Evolutionary conservation across 306 rosid species (phyloP), one percentile per base, ranked within the genome.

Genomic region (Inga oerstediana): DNA sequence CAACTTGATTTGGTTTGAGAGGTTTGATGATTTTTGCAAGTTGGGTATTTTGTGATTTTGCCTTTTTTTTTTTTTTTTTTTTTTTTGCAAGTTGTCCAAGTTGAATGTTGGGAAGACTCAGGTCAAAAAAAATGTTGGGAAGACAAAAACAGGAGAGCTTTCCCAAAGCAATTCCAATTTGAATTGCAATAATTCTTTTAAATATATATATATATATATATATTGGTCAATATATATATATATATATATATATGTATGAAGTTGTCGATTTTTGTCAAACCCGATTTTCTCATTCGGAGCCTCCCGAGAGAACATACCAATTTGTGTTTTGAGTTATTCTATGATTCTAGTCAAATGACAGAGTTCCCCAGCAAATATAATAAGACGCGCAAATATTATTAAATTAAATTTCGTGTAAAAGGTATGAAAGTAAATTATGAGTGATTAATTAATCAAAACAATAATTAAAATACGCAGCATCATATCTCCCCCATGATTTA

Each of bases 361-460:
- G 32, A n/a, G 14, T 59, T 22, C 22, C 32, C 14, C 66, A n/a
- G 32, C 66, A 22, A 22, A 59, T 9, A 17, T 54, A 15, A 19
- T 54, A 54, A 14, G 46, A 73, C 45, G 32, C 3, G 13, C 14
- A 43, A 24, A 74, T 44, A 58, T 13, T 30, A 79, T 39, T 35
- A 4, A 58, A 4, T 4, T 20, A 51, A 56, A 19, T 24, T 37
- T 22, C 59, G 35, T 52, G 43, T 51, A 17, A 54, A 68, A 58
- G 32, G 44, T 62, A 49, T 62, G 54, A 77, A 64, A 41, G 81
- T 24, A 32, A 32, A 15, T 71, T 52, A 65, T 65, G 77, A 82
- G 73, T 65, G 77, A 82, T 81, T 81, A 81, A 85, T 66, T 49
- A 81, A 56, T 51, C 1, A 51, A 51, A 81, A 73, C 44, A 70